These are phyloP conservation scores for Blastobotrys arbuscula DNA, from an alignment of 1,139 yeast species.

Conservation along the genomic window DNA sequence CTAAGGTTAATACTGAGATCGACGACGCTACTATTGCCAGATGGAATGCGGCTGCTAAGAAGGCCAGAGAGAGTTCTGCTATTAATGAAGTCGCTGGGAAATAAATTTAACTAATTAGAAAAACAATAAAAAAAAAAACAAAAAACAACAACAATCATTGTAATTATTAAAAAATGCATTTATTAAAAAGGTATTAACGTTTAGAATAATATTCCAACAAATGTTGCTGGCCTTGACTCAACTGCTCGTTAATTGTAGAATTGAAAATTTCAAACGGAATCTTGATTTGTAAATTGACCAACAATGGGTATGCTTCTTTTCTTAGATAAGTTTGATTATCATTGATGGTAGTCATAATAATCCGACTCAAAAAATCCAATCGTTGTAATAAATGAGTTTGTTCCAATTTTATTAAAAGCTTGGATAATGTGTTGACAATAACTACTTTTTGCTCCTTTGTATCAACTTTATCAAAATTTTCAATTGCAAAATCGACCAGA, in stretches of 20 bases:
- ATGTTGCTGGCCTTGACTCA: conserved; percentile 30
- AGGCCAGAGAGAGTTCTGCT: conserved; percentile 32
- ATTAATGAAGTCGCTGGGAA: conserved; percentile 15
- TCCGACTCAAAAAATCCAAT: conserved; percentile 12
- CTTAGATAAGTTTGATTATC: conserved; percentile 27
- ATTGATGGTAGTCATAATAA: conserved; percentile 20
- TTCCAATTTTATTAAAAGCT: conserved; percentile 15
- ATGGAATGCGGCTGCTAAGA: conserved; percentile 38
- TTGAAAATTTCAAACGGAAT: conserved; percentile 16
- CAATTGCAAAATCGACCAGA: conserved; percentile 6
- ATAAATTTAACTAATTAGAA: not conserved
- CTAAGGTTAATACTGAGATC: conserved; percentile 27
- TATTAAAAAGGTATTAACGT: not conserved
- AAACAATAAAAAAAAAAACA: not conserved
- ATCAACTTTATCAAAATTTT: not conserved
- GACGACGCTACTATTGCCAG: conserved; percentile 35
- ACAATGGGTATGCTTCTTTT: conserved; percentile 28
- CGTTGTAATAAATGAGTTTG: conserved; percentile 9
- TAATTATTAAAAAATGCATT: not conserved
- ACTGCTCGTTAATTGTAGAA: conserved; percentile 16
- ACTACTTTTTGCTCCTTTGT: conserved; percentile 14
- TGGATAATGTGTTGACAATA: conserved; percentile 14
- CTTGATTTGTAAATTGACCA: conserved; percentile 20
- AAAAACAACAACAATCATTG: not conserved
- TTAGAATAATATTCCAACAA: conserved; percentile 26